These are phyloP conservation scores for Alternaria gaisen DNA, from an alignment of 2,329 filamentous ascomycete genomes.

Conservation along the genomic window DNA sequence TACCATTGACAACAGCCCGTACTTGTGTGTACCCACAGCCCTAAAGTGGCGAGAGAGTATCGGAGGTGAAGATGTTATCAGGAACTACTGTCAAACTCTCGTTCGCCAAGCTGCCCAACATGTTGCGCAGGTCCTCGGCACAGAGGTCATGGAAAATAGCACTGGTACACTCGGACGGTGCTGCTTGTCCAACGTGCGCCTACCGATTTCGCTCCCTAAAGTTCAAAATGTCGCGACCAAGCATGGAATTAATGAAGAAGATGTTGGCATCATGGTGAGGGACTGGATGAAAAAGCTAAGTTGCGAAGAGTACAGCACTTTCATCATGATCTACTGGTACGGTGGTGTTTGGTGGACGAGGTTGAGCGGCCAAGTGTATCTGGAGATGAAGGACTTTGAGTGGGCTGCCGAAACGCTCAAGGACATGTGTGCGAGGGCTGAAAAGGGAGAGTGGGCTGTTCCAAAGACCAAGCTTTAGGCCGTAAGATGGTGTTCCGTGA, in stretches of 20 bases:
- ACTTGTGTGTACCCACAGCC: constrained; percentile 75
- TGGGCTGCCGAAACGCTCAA: constrained; percentile 70
- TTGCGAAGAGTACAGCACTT: constrained; percentile 73
- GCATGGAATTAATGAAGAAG: constrained; percentile 26
- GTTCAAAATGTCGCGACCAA: constrained; percentile 32
- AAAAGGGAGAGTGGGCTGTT: constrained; percentile 53
- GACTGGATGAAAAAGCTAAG: constrained; percentile 52
- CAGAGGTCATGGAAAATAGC: constrained; percentile 74
- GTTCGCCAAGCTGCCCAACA: constrained; percentile 69
- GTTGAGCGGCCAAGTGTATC: constrained; percentile 82
- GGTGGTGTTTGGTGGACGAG: constrained; percentile 72
- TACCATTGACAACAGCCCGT: constrained; percentile 76
- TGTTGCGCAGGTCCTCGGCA: constrained; percentile 71
- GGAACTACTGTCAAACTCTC: constrained; percentile 68
- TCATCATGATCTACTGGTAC: constrained; percentile 71
- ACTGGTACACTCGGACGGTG: constrained; percentile 70
- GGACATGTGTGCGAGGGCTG: constrained; percentile 63
- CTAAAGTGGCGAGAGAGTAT: constrained; percentile 75
- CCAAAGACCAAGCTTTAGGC: constrained; percentile 19
- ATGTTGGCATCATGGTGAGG: constrained; percentile 43
- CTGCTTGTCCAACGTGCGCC: constrained; percentile 74
- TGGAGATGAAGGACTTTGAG: constrained; percentile 82
- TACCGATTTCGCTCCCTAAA: constrained; percentile 67
- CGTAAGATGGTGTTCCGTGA: neutral
- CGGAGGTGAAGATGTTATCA: constrained; percentile 77